Evolutionary conservation across 306 rosid genomes (phyloP).

Genomic region (Pyrus communis): DNA sequence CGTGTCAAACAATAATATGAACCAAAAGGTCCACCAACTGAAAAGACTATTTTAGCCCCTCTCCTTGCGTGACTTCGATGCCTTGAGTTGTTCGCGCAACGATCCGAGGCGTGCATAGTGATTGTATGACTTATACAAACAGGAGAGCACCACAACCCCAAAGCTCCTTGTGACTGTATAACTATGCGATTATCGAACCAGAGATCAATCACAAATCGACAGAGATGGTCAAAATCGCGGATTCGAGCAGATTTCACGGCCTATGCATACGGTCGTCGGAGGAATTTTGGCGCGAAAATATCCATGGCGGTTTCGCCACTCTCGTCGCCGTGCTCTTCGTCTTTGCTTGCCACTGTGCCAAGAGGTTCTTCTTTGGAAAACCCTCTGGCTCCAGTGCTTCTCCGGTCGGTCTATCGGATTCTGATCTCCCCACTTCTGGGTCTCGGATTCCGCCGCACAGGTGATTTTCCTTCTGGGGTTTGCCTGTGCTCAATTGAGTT

Average conservation of each 20-base stretch:
- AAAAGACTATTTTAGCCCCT: background rate
- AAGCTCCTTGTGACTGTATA: background rate
- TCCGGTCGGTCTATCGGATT: background rate
- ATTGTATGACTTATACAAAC: background rate
- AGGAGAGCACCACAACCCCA: background rate
- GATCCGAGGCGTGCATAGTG: background rate
- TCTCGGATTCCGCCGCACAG: constrained; percentile 4
- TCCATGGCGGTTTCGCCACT: constrained; percentile 49
- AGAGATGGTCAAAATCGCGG: constrained; percentile 1
- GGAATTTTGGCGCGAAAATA: constrained; percentile 34
- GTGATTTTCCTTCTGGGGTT: background rate
- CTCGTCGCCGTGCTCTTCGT: constrained; percentile 31
- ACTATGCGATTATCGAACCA: background rate
- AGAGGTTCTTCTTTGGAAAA: constrained; percentile 13
- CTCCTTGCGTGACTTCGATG: background rate
- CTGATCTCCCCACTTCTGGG: constrained; percentile 7
- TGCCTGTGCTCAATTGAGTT: background rate
- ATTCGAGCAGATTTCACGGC: background rate
- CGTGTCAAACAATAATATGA: background rate
- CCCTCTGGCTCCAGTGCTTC: background rate
- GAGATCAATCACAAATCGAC: background rate
- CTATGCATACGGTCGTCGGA: constrained; percentile 7
- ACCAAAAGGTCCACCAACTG: no score
- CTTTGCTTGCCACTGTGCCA: constrained; percentile 31
- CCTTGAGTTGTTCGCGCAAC: background rate